Conservation (phyloP, 768 basidiomycete genomes). For the Suillus hirtellus region DNA sequence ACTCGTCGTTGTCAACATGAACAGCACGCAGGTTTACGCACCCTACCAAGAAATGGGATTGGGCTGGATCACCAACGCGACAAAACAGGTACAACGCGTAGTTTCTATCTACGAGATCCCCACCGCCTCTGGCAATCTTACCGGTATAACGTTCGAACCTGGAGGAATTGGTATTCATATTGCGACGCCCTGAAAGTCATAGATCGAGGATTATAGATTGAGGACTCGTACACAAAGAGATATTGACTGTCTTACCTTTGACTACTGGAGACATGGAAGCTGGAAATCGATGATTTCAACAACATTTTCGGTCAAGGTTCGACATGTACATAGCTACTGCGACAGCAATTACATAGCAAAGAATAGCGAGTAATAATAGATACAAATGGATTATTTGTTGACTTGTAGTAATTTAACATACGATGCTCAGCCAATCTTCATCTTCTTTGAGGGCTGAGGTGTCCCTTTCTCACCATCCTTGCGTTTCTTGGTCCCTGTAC, state of each 20-base stretch:
- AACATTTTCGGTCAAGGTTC: background rate
- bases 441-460: slow-evolving; percentile 68
- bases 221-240: background rate
- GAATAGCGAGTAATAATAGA: slow-evolving; percentile 30
- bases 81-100: slow-evolving; percentile 21
- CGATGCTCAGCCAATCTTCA: slow-evolving; percentile 51
- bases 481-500: slow-evolving; percentile 62
- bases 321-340: background rate
- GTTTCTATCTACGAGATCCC: slow-evolving; percentile 11
- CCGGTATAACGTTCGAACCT: slow-evolving; percentile 18
- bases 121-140: slow-evolving; percentile 13
- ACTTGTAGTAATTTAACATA: slow-evolving; percentile 21
- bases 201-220: too few species aligned
- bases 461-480: slow-evolving; percentile 71
- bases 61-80: slow-evolving; percentile 15
- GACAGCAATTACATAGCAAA: slow-evolving; percentile 32
- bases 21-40: slow-evolving; percentile 1
- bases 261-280: background rate
- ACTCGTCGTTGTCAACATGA: slow-evolving; percentile 22
- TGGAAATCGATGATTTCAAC: background rate
- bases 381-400: slow-evolving; percentile 31
- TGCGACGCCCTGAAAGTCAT: slow-evolving; percentile 11
- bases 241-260: background rate
- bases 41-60: slow-evolving; percentile 24
- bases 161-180: slow-evolving; percentile 27